phyloP scores from a whole-genome alignment of 805 yeast species.

The Candida arabinofermentans region DNA sequence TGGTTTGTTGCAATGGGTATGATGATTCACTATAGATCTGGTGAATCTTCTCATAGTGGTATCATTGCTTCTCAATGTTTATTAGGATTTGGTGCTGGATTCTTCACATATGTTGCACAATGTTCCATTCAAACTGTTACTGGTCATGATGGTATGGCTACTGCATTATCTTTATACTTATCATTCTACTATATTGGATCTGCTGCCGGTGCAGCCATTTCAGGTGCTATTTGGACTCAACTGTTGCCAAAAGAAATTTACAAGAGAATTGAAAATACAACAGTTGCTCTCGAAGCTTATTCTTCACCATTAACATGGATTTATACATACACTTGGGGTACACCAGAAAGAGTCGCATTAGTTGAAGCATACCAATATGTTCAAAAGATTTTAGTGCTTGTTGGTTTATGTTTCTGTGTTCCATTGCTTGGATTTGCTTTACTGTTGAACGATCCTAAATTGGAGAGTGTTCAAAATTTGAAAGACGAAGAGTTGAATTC shows the following conservation, averaged over 20 bases:
- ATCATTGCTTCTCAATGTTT: conserved; percentile 62
- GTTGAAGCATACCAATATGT: conserved; percentile 55
- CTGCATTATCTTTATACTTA: conserved; percentile 52
- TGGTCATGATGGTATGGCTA: conserved; percentile 62
- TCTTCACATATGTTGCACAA: conserved; percentile 63
- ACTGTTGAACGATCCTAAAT: conserved; percentile 43
- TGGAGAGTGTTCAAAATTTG: conserved; percentile 17
- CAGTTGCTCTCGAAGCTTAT: conserved; percentile 45
- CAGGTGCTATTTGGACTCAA: conserved; percentile 73
- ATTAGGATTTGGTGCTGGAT: conserved; percentile 71
- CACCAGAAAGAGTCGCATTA: conserved; percentile 55
- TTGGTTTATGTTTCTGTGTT: conserved; percentile 51
- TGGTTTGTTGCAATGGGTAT: conserved; percentile 64
- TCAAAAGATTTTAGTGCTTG: conserved; percentile 54
- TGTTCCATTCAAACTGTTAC: conserved; percentile 56
- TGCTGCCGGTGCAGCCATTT: conserved; percentile 58
- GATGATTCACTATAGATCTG: conserved; percentile 52
- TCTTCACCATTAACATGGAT: conserved; percentile 51
- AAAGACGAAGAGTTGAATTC: conserved; percentile 9
- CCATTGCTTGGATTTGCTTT: conserved; percentile 46
- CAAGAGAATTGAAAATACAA: conserved; percentile 34
- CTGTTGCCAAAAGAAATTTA: conserved; percentile 42
- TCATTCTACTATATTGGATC: conserved; percentile 59
- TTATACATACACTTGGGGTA: conserved; percentile 51
- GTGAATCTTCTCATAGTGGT: conserved; percentile 44